Evolutionary conservation across 2,329 filamentous ascomycete genomes (phyloP).

Genomic region (Fusarium udum): DNA sequence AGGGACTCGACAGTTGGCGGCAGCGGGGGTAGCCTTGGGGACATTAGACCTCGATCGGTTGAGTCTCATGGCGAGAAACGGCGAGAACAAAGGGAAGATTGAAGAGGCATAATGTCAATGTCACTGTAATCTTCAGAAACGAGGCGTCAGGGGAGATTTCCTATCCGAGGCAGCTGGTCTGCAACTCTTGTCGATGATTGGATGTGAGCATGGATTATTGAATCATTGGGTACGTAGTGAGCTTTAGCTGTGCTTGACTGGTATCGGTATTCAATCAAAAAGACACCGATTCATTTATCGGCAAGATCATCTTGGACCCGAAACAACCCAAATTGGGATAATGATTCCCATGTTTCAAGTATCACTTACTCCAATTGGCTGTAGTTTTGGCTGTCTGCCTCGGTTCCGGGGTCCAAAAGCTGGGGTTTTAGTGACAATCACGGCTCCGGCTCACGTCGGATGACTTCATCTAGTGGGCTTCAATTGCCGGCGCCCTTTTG

Average conservation of each 20-base stretch:
- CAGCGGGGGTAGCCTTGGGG: constrained; percentile 44
- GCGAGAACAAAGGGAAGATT: background rate
- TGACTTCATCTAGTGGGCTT: constrained; percentile 43
- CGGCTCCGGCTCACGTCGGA: constrained; percentile 46
- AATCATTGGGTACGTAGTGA: constrained; percentile 19
- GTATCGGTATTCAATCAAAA: constrained; percentile 25
- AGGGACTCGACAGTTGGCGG: constrained; percentile 39
- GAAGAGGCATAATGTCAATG: background rate
- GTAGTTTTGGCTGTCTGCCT: constrained; percentile 15
- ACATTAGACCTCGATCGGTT: constrained; percentile 47
- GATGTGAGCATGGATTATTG: background rate
- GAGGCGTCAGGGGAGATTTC: constrained; percentile 8
- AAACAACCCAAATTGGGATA: constrained; percentile 15
- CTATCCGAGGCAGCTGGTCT: constrained; percentile 33
- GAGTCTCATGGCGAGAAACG: constrained; percentile 40
- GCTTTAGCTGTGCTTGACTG: background rate
- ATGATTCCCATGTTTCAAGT: constrained; percentile 13
- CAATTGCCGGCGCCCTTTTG: constrained; percentile 35
- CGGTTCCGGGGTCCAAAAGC: constrained; percentile 41
- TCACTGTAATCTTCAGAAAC: background rate
- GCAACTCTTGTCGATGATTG: constrained; percentile 29
- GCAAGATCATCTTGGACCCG: constrained; percentile 20
- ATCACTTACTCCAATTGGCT: constrained; percentile 11
- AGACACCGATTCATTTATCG: constrained; percentile 21
- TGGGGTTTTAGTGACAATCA: constrained; percentile 34